Conservation (phyloP, 2,329 filamentous ascomycete species). For the Dactylellina drechsleri region DNA sequence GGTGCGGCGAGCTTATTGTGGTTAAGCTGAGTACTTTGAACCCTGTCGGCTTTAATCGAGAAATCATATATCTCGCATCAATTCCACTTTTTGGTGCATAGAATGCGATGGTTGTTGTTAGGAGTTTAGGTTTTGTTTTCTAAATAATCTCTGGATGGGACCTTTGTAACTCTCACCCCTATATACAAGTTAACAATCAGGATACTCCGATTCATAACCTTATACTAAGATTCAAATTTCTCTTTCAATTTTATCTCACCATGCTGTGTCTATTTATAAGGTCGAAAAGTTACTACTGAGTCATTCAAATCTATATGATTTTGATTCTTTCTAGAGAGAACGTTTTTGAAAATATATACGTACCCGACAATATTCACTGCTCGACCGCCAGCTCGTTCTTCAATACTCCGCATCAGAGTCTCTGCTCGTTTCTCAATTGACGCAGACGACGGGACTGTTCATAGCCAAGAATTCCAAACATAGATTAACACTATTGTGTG, state of each 20-base stretch:
- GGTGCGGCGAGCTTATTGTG: slow-evolving; percentile 62
- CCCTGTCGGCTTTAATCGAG: slow-evolving; percentile 64
- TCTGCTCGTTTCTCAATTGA: slow-evolving; percentile 71
- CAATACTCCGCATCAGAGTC: slow-evolving; percentile 68
- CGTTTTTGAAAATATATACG: neutral
- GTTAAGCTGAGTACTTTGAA: slow-evolving; percentile 60
- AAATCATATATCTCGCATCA: slow-evolving; percentile 74
- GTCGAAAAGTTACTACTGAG: neutral
- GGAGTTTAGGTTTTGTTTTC: neutral
- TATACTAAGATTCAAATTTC: neutral
- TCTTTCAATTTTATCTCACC: slow-evolving; percentile 58
- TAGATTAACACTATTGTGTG: too few species aligned
- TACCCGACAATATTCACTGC: slow-evolving; percentile 58
- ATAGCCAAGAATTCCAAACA: too few species aligned
- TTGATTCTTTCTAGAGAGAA: too few species aligned
- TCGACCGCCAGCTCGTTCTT: slow-evolving; percentile 62
- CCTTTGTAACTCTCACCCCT: slow-evolving; percentile 52
- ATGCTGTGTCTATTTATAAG: slow-evolving; percentile 67
- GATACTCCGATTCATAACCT: neutral
- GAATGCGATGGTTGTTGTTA: slow-evolving; percentile 5
- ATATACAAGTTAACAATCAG: slow-evolving; percentile 12
- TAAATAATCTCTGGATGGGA: neutral
- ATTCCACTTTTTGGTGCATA: slow-evolving; percentile 64
- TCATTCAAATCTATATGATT: too few species aligned
- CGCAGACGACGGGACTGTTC: slow-evolving; percentile 69